phyloP scores from a whole-genome alignment of 768 basidiomycete genomes.

The Leccinum broughii region DNA sequence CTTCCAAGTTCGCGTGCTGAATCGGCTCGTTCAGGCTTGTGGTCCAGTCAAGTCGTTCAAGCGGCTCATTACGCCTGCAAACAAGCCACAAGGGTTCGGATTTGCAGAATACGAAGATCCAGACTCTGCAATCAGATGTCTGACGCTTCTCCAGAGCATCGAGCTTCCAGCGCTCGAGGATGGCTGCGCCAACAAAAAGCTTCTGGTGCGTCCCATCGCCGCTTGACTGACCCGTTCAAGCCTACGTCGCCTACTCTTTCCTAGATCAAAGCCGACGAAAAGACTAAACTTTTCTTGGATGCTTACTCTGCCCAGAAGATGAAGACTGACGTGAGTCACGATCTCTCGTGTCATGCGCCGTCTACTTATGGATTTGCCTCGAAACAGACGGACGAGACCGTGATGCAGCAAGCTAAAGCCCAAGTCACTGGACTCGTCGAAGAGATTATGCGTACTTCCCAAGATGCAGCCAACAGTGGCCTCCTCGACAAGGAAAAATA shows the following conservation, averaged over 20 bases:
- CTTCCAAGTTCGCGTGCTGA: background rate
- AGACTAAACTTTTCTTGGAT: conserved; percentile 85
- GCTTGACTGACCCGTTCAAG: conserved; percentile 22
- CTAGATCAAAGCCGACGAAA: conserved; percentile 95
- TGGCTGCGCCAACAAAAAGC: conserved; percentile 59
- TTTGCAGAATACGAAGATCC: conserved; percentile 97
- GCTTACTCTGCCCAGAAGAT: conserved; percentile 80
- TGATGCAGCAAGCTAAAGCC: conserved; percentile 58
- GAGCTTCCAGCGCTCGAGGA: conserved; percentile 64
- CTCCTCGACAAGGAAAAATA: conserved; percentile 83
- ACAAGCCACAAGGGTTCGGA: conserved; percentile 95
- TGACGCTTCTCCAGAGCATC: conserved; percentile 61
- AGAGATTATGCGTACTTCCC: conserved; percentile 71
- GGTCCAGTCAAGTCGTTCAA: conserved; percentile 90
- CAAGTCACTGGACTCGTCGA: conserved; percentile 65
- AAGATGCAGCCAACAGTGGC: conserved; percentile 74
- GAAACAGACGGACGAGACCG: conserved; percentile 68
- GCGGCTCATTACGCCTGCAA: conserved; percentile 86
- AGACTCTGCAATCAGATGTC: conserved; percentile 80
- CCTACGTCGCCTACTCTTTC: conserved; percentile 39
- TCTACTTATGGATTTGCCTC: background rate
- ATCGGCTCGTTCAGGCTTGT: conserved; percentile 63
- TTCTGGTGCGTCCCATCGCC: conserved; percentile 58
- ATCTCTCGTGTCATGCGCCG: background rate
- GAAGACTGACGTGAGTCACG: conserved; percentile 69